Conservation (phyloP, 208 protist genomes). For the Acanthamoeba royreba region DNA sequence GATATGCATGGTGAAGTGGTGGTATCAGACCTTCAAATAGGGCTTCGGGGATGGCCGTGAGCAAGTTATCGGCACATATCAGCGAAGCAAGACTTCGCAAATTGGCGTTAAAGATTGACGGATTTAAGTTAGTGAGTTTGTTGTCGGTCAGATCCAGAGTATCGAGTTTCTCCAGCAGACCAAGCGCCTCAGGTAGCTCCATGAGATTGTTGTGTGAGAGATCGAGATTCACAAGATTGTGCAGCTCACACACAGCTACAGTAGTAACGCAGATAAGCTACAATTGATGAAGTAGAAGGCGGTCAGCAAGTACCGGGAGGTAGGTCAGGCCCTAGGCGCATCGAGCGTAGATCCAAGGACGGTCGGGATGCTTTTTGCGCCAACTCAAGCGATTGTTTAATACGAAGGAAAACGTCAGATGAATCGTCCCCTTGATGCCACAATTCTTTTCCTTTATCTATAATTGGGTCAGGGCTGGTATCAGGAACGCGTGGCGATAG, state of each 20-base stretch:
- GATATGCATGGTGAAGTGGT: too few species aligned
- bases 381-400: neutral
- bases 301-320: neutral
- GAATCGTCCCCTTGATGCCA: neutral
- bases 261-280: neutral
- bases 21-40: neutral
- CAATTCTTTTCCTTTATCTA: neutral
- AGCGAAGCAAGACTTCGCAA: neutral
- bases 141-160: conserved; percentile 4
- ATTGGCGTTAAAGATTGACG: neutral
- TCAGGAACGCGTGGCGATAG: too few species aligned
- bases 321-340: neutral
- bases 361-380: neutral
- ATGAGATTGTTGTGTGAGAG: conserved; percentile 6
- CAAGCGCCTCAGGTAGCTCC: neutral
- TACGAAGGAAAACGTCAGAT: neutral
- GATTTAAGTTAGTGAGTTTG: neutral
- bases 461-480: too few species aligned
- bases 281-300: neutral
- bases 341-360: neutral
- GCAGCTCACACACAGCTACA: neutral
- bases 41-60: neutral
- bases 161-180: neutral
- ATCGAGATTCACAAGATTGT: neutral
- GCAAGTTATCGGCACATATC: neutral